phyloP scores from a whole-genome alignment of 495 filamentous ascomycete species.

The Penicillium subrubescens region DNA sequence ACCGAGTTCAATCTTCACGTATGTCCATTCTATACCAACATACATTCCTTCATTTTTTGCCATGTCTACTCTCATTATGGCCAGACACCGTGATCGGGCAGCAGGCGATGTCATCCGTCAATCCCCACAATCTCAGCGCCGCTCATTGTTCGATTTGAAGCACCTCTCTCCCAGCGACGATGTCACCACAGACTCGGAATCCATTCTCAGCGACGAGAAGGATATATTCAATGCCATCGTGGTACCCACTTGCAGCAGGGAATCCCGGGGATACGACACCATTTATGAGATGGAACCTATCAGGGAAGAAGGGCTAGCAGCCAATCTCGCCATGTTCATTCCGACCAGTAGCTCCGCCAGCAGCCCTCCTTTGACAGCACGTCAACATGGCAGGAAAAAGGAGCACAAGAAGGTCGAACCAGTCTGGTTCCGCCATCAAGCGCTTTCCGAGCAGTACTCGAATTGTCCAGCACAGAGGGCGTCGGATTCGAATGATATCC shows the following conservation, averaged over 20 bases:
- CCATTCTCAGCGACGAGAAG: constrained; percentile 40
- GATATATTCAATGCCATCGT: constrained; percentile 47
- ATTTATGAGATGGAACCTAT: constrained; percentile 16
- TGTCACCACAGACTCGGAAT: constrained; percentile 31
- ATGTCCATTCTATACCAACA: background rate
- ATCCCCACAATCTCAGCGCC: background rate
- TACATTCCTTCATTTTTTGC: background rate
- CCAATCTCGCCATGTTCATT: constrained; percentile 39
- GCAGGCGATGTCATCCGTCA: background rate
- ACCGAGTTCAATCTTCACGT: background rate
- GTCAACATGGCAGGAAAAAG: background rate
- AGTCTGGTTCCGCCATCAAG: constrained; percentile 15
- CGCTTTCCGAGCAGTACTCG: constrained; percentile 22
- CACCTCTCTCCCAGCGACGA: background rate
- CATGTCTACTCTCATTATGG: background rate
- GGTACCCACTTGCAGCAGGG: constrained; percentile 26
- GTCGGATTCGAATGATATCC: background rate
- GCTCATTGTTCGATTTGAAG: background rate
- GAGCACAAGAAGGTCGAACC: constrained; percentile 9
- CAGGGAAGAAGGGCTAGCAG: constrained; percentile 32
- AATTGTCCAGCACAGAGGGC: constrained; percentile 1
- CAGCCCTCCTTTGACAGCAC: background rate
- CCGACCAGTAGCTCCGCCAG: constrained; percentile 14
- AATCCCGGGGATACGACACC: constrained; percentile 9
- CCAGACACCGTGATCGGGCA: background rate